Base-by-base conservation (phyloP, 495 filamentous ascomycete genomes). In the Penicilliopsis zonata region DNA sequence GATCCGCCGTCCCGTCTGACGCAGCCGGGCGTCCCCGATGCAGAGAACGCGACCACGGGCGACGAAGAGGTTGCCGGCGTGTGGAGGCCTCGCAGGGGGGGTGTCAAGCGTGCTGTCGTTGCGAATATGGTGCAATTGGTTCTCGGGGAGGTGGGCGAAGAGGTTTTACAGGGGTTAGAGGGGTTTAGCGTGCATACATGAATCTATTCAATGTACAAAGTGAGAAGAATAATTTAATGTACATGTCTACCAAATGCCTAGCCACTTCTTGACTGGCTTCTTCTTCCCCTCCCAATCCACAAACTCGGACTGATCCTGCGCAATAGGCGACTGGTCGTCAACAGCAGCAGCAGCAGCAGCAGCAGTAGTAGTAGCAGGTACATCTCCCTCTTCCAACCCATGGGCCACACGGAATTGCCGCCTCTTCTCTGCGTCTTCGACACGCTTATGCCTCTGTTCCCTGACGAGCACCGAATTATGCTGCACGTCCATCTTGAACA, bases 351-450 rank as follows among this genome's bases (percentile, higher is more conserved):
- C 49, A 42, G 38, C 40, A 10, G 16, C 42, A 7, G 18, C 28
- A n/a, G 33, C 33, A 12, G 29, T 37, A 16, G 26, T 27, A 18
- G 47, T 37, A 16, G 50, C 46, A 23, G 50, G 53, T 32, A 42
- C 34, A 13, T 37, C 28, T 29, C 41, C 36, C 41, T 74, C 67
- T 41, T 79, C 76, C 45, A 88, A 17, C 6, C 84, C 86, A 68
- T 94, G 84, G 32, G 82, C 84, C 60, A 79, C 71, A 29, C 82
- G 74, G 53, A 81, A 95, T 53, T 77, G 69, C 26, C 61, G 61
- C 39, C 86, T 64, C 72, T 92, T 90, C 50, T 72, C 61, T 21
- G 82, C 77, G 59, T 95, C 86, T 23, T 90, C 82, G 36, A 79
- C 57, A 19, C 72, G 69, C 37, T 64, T 63, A 34, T 68, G 59